These are phyloP conservation scores for Sporobolomyces pararoseus DNA, from an alignment of 768 basidiomycete genomes.

Conservation along the genomic window DNA sequence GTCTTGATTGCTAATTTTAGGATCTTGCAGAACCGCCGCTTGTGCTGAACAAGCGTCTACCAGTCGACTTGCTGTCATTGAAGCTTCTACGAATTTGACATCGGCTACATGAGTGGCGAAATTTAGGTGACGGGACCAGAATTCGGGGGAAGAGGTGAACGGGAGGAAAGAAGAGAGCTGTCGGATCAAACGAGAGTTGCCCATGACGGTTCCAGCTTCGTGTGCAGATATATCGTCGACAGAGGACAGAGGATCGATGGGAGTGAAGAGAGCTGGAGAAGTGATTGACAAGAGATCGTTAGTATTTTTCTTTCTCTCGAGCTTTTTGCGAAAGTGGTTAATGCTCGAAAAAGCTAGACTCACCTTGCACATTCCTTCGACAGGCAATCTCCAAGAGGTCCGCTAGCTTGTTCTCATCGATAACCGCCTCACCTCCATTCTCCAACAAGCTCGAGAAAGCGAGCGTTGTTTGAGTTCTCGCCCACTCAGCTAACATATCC, in stretches of 20 bases:
- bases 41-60: conserved; percentile 27
- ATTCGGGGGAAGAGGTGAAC: conserved; percentile 11
- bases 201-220: conserved; percentile 34
- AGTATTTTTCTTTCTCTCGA: background rate
- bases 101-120: conserved; percentile 42
- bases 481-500: conserved; percentile 39
- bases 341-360: background rate
- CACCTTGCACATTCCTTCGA: conserved; percentile 39
- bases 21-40: conserved; percentile 17
- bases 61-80: conserved; percentile 30
- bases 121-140: conserved; percentile 32
- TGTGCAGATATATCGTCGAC: conserved; percentile 1
- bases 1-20: background rate
- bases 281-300: background rate
- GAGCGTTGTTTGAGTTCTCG: conserved; percentile 33
- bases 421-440: conserved; percentile 7
- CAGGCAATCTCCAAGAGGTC: conserved; percentile 34
- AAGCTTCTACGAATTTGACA: conserved; percentile 37
- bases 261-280: conserved; percentile 39
- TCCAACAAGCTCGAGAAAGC: conserved; percentile 30
- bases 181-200: conserved; percentile 31
- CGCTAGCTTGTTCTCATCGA: conserved; percentile 27
- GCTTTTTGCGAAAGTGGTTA: background rate
- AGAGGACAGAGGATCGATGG: conserved; percentile 26
- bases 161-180: conserved; percentile 36